Conservation (phyloP, 1,284 basidiomycete species). For the Melanopsichium pennsylvanicum region DNA sequence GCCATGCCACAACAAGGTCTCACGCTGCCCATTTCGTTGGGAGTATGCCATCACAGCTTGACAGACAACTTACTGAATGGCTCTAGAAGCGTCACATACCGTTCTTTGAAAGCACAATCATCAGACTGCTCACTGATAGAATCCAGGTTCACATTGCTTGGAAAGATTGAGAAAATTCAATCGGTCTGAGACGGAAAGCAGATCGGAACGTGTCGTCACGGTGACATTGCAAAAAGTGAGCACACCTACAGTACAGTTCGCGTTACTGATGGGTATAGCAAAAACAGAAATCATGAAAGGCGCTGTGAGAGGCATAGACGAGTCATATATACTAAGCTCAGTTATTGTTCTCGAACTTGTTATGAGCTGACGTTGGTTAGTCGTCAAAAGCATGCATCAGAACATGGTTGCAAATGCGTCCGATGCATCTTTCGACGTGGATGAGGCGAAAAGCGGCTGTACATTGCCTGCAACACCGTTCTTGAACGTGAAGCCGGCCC, state of each 20-base stretch:
- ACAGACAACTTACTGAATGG: no score
- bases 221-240: background rate
- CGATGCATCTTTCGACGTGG: constrained; percentile 32
- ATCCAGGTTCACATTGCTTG: no score
- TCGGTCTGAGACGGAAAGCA: background rate
- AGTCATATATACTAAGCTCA: background rate
- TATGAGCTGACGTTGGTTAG: no score
- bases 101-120: no score
- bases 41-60: no score
- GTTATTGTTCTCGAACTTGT: background rate
- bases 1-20: no score
- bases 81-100: no score
- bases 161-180: no score
- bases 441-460: constrained; percentile 18
- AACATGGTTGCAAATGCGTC: constrained; percentile 60
- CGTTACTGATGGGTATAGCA: constrained; percentile 27
- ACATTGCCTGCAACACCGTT: constrained; percentile 53
- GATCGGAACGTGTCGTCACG: constrained; percentile 8
- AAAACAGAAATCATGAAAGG: constrained; percentile 2
- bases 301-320: constrained; percentile 1
- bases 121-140: no score
- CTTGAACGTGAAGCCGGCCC: constrained; percentile 94
- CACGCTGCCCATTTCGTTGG: no score
- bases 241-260: background rate
- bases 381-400: no score